Evolutionary conservation across 345 rosid genomes (phyloP), one percentile per base, ranked within the genome.

Genomic region (Clausena lansium): DNA sequence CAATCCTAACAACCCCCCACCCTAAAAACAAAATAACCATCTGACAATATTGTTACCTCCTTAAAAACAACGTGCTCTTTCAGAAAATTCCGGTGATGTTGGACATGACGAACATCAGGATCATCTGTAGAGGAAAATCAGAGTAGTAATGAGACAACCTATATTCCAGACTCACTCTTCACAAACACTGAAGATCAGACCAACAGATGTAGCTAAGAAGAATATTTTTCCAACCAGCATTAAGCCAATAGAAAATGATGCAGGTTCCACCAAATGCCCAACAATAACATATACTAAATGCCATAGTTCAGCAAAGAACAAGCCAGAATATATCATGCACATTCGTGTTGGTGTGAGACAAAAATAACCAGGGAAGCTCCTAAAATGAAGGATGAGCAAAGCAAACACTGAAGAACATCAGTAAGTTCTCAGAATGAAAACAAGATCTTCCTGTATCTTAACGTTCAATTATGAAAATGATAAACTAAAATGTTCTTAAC

Each of bases 1-100:
- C 68, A 75, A 58, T 73, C 63, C 73, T 27, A 47, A 52, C 41
- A 19, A 30, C 4, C 22, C 54, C 27, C 76, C 78, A 71, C 25
- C 54, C 64, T 38, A 32, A 67, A 78, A 45, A 24, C 60, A 38
- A 67, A 74, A 35, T 35, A 39, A 59, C 63, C 35, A 65, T 7
- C 54, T 54, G 57, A 75, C 33, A 66, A n/a, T 25, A 75, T 36
- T 15, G 50, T 82, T 89, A 95, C 98, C 98, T 95, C 98, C 91
- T 90, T 93, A 79, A 88, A 91, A 78, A 92, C 84, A 75, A 86
- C 95, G 77, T 92, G 93, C 76, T 89, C 94, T 72, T 85, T 95
- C 76, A 95, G 81, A 86, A 88, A 88, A 76, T 75, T 86, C 33
- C 96, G 94, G 85, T 93, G 90, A 73, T 86, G 89, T 67, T 90